Conservation (phyloP, 345 rosid species). For the Citrus hindsii region DNA sequence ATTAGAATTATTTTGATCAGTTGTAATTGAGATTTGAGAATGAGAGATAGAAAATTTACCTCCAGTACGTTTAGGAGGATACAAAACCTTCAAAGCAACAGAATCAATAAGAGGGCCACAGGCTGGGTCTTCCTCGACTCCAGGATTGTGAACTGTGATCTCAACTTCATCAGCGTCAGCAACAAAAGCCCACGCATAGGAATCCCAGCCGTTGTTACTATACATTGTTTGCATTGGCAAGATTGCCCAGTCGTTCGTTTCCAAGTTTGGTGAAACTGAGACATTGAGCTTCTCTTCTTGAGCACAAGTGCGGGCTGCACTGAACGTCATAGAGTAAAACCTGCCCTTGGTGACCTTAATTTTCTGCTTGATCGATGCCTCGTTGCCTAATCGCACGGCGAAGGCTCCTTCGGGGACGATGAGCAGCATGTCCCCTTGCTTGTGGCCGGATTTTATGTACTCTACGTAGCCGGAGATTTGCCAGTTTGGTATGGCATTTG, state of each 20-base stretch:
- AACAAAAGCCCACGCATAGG: slow-evolving; percentile 67
- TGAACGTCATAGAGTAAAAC: slow-evolving; percentile 64
- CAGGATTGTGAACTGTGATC: slow-evolving; percentile 71
- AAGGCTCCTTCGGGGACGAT: slow-evolving; percentile 69
- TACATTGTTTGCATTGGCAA: slow-evolving; percentile 84
- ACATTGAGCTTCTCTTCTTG: slow-evolving; percentile 76
- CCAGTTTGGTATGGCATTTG: slow-evolving; percentile 67
- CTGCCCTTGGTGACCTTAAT: slow-evolving; percentile 38
- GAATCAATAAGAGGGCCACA: slow-evolving; percentile 86
- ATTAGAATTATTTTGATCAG: too few relatives aligned
- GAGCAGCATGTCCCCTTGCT: slow-evolving; percentile 82
- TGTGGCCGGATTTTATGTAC: slow-evolving; percentile 87
- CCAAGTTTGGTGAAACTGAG: slow-evolving; percentile 50
- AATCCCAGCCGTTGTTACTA: slow-evolving; percentile 85
- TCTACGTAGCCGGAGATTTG: slow-evolving; percentile 70
- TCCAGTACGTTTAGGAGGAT: slow-evolving; percentile 40
- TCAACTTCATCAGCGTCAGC: slow-evolving; percentile 43
- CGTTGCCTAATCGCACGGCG: slow-evolving; percentile 78
- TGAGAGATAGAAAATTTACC: slow-evolving; percentile 16
- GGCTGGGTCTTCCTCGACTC: slow-evolving; percentile 64
- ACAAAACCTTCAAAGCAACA: slow-evolving; percentile 48
- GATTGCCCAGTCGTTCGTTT: slow-evolving; percentile 50
- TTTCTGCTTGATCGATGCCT: slow-evolving; percentile 67
- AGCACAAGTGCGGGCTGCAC: slow-evolving; percentile 77
- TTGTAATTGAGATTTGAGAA: background rate